Percentiles rank a stretch among this genome's conserved stretches.
phyloP scores from a whole-genome alignment of 2,329 filamentous ascomycete species.

The Trichophyton rubrum region DNA sequence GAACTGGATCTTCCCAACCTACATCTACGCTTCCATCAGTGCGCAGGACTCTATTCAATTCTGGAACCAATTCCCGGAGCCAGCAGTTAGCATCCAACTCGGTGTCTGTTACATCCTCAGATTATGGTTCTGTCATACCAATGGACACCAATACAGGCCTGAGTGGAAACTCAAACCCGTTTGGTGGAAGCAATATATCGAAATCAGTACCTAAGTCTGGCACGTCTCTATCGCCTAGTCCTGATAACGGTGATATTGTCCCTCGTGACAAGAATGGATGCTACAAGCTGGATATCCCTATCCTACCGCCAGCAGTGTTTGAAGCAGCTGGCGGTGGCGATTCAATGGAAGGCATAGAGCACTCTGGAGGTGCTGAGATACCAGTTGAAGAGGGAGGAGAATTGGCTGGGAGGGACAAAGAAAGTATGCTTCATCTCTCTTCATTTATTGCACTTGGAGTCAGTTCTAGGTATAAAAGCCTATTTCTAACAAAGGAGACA shows the following conservation, averaged over 20 bases:
- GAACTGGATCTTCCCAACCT: not conserved
- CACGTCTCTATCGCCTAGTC: not conserved
- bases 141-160: not conserved
- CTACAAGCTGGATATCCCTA: slow-evolving; percentile 36
- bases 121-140: slow-evolving; percentile 4
- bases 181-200: not conserved
- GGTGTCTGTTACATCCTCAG: not conserved
- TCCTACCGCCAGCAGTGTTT: slow-evolving; percentile 25
- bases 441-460: not conserved
- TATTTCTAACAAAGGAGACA: slow-evolving; percentile 8
- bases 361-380: slow-evolving; percentile 45
- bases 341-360: slow-evolving; percentile 32
- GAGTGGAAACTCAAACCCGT: not conserved
- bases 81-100: slow-evolving; percentile 4
- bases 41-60: slow-evolving; percentile 12
- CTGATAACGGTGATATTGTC: slow-evolving; percentile 37
- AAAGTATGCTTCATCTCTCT: slow-evolving; percentile 23
- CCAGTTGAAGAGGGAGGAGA: slow-evolving; percentile 14
- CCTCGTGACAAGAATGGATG: slow-evolving; percentile 38
- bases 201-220: not conserved
- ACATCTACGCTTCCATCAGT: slow-evolving; percentile 6
- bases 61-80: slow-evolving; percentile 1
- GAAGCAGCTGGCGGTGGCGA: slow-evolving; percentile 27
- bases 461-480: too few relatives aligned
- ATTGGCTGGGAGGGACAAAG: slow-evolving; percentile 26